These are phyloP conservation scores for Tetrapisispora iriomotensis DNA, from an alignment of 805 yeast species.

Conservation along the genomic window DNA sequence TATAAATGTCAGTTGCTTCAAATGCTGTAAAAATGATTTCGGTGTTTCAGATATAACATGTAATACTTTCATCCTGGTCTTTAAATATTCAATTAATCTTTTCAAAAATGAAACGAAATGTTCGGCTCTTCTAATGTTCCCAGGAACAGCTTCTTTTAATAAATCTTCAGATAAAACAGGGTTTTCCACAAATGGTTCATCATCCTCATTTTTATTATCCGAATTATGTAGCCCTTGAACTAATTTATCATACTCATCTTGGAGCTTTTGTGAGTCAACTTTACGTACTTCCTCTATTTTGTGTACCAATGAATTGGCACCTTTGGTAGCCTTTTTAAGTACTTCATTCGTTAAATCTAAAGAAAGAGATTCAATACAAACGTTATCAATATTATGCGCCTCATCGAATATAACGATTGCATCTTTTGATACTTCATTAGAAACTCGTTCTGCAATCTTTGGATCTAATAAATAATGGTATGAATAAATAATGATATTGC, in stretches of 20 bases:
- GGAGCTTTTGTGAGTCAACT: slow-evolving; percentile 73
- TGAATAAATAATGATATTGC: slow-evolving; percentile 90
- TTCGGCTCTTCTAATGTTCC: slow-evolving; percentile 93
- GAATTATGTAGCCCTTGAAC: slow-evolving; percentile 84
- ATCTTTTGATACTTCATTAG: slow-evolving; percentile 83
- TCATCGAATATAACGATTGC: slow-evolving; percentile 94
- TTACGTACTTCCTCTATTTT: slow-evolving; percentile 80
- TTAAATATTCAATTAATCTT: slow-evolving; percentile 85
- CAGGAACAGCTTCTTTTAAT: slow-evolving; percentile 89
- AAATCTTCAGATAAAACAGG: slow-evolving; percentile 83
- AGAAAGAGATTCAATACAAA: slow-evolving; percentile 90
- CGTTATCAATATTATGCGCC: slow-evolving; percentile 98
- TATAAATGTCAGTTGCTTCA: slow-evolving; percentile 86
- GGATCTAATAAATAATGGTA: slow-evolving; percentile 96
- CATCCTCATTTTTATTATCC: slow-evolving; percentile 51
- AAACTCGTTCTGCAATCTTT: slow-evolving; percentile 91
- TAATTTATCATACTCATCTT: slow-evolving; percentile 81
- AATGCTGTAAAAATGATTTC: slow-evolving; percentile 78
- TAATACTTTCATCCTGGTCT: slow-evolving; percentile 93
- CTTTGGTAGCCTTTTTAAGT: slow-evolving; percentile 74
- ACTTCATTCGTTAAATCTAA: slow-evolving; percentile 88
- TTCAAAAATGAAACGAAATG: slow-evolving; percentile 91
- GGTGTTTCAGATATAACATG: slow-evolving; percentile 99
- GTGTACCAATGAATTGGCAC: slow-evolving; percentile 67
- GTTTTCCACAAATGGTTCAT: slow-evolving; percentile 58